Evolutionary conservation across 2,329 filamentous ascomycete species (phyloP).

Genomic region (Podosphaera fusca): DNA sequence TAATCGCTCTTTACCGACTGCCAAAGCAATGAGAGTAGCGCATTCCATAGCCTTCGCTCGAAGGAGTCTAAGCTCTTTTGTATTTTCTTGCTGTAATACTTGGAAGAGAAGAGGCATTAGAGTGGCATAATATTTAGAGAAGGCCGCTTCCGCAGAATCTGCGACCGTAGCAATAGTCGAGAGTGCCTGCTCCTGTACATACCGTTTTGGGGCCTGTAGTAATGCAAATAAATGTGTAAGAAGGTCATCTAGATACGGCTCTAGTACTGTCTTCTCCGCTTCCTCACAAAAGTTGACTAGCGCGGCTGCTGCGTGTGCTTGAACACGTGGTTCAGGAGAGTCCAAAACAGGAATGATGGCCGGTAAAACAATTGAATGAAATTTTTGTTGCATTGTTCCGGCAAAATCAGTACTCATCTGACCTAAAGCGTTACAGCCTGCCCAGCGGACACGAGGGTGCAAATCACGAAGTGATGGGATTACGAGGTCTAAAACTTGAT

Average conservation of each 20-base stretch:
- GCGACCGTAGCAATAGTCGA: slow-evolving; percentile 97
- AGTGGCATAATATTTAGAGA: slow-evolving; percentile 84
- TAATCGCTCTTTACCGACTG: slow-evolving; percentile 83
- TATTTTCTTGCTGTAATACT: slow-evolving; percentile 70
- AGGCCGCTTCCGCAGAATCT: slow-evolving; percentile 90
- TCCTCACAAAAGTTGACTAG: slow-evolving; percentile 98
- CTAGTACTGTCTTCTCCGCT: slow-evolving; percentile 73
- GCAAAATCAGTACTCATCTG: slow-evolving; percentile 99
- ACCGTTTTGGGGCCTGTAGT: slow-evolving; percentile 77
- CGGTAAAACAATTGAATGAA: slow-evolving; percentile 66
- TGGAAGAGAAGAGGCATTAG: slow-evolving; percentile 88
- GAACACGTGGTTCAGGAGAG: slow-evolving; percentile 76
- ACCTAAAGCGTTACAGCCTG: slow-evolving; percentile 91
- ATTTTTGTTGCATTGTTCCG: slow-evolving; percentile 91
- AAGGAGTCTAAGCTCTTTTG: slow-evolving; percentile 77
- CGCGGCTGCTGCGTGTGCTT: slow-evolving; percentile 91
- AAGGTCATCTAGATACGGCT: slow-evolving; percentile 79
- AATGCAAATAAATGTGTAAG: slow-evolving; percentile 69
- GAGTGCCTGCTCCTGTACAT: slow-evolving; percentile 90
- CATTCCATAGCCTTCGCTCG: slow-evolving; percentile 98
- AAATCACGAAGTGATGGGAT: slow-evolving; percentile 73
- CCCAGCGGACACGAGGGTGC: slow-evolving; percentile 88
- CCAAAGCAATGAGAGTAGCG: slow-evolving; percentile 81
- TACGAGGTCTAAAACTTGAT: slow-evolving; percentile 86
- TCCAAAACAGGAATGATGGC: slow-evolving; percentile 83